These are phyloP conservation scores for Talaromyces adpressus DNA, from an alignment of 495 filamentous ascomycete species.

Conservation along the genomic window DNA sequence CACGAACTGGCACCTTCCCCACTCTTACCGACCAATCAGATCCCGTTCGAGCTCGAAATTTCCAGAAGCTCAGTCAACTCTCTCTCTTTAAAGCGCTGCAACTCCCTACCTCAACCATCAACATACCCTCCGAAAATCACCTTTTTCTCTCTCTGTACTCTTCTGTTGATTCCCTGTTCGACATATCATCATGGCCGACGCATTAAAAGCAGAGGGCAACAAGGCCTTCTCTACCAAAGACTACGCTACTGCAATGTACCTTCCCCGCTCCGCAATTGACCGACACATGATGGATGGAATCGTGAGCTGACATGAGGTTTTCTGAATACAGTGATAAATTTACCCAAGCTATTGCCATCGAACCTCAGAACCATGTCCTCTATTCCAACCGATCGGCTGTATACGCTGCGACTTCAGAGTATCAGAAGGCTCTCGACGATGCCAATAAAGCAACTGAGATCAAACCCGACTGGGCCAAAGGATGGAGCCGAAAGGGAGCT, in stretches of 20 bases:
- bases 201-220: slow-evolving; percentile 93
- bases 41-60: slow-evolving; percentile 29
- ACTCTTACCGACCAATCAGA: neutral
- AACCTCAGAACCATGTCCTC: slow-evolving; percentile 85
- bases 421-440: slow-evolving; percentile 76
- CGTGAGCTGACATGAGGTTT: neutral
- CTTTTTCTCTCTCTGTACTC: neutral
- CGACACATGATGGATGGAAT: neutral
- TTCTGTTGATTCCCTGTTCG: neutral
- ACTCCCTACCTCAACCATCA: neutral
- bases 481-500: slow-evolving; percentile 86
- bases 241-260: slow-evolving; percentile 92
- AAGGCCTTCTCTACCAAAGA: slow-evolving; percentile 96
- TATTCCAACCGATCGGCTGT: slow-evolving; percentile 97
- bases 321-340: slow-evolving; percentile 68
- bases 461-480: slow-evolving; percentile 98
- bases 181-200: slow-evolving; percentile 41
- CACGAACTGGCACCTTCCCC: neutral
- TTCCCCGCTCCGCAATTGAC: slow-evolving; percentile 11
- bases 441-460: slow-evolving; percentile 86
- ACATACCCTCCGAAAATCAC: neutral
- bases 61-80: slow-evolving; percentile 34
- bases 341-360: slow-evolving; percentile 83
- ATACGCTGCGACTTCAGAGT: slow-evolving; percentile 87
- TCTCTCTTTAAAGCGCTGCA: neutral